Conservation (phyloP, 345 rosid species). For the Gossypium longicalyx region DNA sequence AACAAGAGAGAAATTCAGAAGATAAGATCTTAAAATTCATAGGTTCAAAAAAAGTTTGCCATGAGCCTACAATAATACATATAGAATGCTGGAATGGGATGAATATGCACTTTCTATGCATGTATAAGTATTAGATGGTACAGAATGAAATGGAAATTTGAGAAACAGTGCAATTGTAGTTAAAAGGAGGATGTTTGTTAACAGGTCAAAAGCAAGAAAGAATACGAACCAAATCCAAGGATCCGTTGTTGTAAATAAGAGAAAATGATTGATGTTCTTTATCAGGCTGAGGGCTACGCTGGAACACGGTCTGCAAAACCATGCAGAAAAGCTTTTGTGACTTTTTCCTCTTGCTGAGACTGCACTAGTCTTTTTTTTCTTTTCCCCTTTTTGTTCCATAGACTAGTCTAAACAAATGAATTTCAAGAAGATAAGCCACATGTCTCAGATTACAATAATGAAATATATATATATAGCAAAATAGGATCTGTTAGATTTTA, state of each 20-base stretch:
- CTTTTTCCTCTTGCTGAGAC: constrained; percentile 1
- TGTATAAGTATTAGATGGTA: neutral
- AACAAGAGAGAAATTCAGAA: neutral
- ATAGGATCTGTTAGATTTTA: neutral
- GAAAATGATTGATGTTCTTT: constrained; percentile 82
- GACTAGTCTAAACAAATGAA: neutral
- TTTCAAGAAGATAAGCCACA: neutral
- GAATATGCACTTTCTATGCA: neutral
- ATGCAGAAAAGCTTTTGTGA: neutral
- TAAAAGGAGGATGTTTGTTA: neutral
- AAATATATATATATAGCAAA: neutral
- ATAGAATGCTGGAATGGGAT: neutral
- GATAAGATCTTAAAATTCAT: neutral
- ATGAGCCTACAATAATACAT: neutral
- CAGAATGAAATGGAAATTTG: neutral
- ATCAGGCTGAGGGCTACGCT: constrained; percentile 65
- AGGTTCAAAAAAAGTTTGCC: neutral
- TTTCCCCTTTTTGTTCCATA: neutral
- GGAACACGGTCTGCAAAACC: constrained; percentile 62
- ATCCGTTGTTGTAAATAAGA: constrained; percentile 62
- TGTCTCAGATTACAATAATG: neutral
- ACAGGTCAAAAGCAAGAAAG: constrained; percentile 8
- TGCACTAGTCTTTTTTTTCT: neutral
- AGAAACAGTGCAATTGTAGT: neutral
- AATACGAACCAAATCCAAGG: constrained; percentile 62